Evolutionary conservation across 805 yeast species (phyloP), one percentile per base, ranked within the genome.

Genomic region (Cyberlindnera lachancei): DNA sequence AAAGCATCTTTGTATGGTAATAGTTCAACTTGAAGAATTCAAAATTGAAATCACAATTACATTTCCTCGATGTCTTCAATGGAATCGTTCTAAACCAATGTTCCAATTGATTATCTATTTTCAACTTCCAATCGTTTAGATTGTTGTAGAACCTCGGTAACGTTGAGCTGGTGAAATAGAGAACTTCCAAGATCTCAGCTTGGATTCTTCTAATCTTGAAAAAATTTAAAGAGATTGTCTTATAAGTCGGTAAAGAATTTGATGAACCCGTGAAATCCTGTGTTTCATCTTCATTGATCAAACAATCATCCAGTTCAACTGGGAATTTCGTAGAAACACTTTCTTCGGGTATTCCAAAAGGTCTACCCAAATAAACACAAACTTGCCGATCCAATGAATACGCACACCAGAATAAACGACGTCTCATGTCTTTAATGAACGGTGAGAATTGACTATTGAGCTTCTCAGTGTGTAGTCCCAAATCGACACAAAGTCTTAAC

Each of bases 391-490:
- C 96, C 34, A 88, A 57, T 1, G 88, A 71, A 52, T 87, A 87
- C 2, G 90, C 75, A 53, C 94, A 81, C 96, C 96, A 87, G 47
- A 88, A 87, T 18, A 84, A 52, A 27, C 94, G 58, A 44, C 94
- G 65, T 37, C 94, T 64, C 55, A 80, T 57, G 49, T 87, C 96
- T 20, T 70, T 58, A 0, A 70, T 61, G 45, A 70, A 76, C 0
- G 80, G 70, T 40, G 76, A 76, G 34, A 58, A 56, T 15, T 56
- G 55, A 30, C 31, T 41, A 34, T 63, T 55, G 24, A 58, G 40
- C 32, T 57, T 59, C 46, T 86, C 95, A 23, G 75, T 73, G 54
- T 87, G 96, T 7, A 87, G 61, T 2, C 94, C 95, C 38, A 87
- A 55, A 55, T 87, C 96, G 18, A 86, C 84, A 45, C 90, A 77